phyloP scores from a whole-genome alignment of 2,329 filamentous ascomycete genomes.

The Trichoderma harzianum region DNA sequence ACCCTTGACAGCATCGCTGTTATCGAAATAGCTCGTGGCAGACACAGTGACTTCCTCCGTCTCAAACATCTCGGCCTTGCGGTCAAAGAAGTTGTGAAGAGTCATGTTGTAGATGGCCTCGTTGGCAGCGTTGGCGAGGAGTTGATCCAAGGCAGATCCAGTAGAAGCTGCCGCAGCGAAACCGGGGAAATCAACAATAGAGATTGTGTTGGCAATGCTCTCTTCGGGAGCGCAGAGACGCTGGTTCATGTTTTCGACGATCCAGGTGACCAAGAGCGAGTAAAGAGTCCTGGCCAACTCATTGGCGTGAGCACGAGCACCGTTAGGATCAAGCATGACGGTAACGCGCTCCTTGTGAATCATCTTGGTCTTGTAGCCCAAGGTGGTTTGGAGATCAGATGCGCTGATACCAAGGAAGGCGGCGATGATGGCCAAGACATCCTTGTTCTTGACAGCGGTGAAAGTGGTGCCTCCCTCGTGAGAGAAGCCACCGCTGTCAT shows the following conservation, averaged over 20 bases:
- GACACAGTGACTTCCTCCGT: slow-evolving; percentile 88
- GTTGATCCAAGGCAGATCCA: slow-evolving; percentile 81
- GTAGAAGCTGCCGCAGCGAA: slow-evolving; percentile 84
- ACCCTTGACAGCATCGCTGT: slow-evolving; percentile 88
- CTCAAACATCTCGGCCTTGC: slow-evolving; percentile 88
- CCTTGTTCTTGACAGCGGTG: slow-evolving; percentile 90
- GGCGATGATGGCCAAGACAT: slow-evolving; percentile 78
- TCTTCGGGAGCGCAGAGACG: slow-evolving; percentile 84
- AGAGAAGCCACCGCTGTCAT: slow-evolving; percentile 94
- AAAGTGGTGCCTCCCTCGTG: slow-evolving; percentile 86
- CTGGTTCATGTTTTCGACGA: slow-evolving; percentile 91
- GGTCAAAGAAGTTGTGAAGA: slow-evolving; percentile 92
- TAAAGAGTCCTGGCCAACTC: slow-evolving; percentile 92
- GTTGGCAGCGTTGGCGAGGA: slow-evolving; percentile 89
- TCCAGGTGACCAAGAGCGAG: slow-evolving; percentile 86
- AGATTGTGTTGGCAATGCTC: slow-evolving; percentile 86
- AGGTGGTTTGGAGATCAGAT: slow-evolving; percentile 76
- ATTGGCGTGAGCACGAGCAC: slow-evolving; percentile 87
- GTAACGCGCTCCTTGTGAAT: slow-evolving; percentile 96
- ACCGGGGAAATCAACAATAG: slow-evolving; percentile 93
- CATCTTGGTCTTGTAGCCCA: slow-evolving; percentile 96
- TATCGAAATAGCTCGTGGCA: slow-evolving; percentile 96
- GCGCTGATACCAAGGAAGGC: slow-evolving; percentile 89
- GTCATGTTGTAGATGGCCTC: slow-evolving; percentile 92
- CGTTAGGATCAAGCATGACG: slow-evolving; percentile 91